Evolutionary conservation across 805 yeast species (phyloP).

Genomic region (Lachancea waltii): DNA sequence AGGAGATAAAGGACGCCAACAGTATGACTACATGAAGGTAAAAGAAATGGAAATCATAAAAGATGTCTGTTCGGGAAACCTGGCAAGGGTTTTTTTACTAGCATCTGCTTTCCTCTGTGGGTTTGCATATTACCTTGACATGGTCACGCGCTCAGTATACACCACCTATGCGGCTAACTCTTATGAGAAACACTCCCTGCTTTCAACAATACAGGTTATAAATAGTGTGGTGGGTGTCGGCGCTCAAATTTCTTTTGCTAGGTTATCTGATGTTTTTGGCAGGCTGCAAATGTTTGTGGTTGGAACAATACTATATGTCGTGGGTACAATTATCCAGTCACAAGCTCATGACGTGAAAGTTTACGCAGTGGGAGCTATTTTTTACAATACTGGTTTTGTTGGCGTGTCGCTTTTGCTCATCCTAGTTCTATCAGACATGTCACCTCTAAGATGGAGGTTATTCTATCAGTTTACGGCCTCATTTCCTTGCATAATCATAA

Average conservation of each 20-base stretch:
- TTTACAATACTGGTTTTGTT: conserved; percentile 48
- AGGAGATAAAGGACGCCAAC: too few species aligned
- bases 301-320: conserved; percentile 44
- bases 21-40: too few species aligned
- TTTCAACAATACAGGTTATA: conserved; percentile 47
- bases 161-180: conserved; percentile 48
- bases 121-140: conserved; percentile 51
- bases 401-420: conserved; percentile 54
- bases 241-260: conserved; percentile 49
- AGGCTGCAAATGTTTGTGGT: conserved; percentile 41
- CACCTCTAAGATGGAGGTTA: conserved; percentile 66
- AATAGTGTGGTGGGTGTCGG: conserved; percentile 51
- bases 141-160: conserved; percentile 42
- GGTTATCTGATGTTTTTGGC: conserved; percentile 52
- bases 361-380: conserved; percentile 52
- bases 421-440: conserved; percentile 58
- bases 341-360: conserved; percentile 48
- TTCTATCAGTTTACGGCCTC: conserved; percentile 59
- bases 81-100: too few species aligned
- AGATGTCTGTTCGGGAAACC: too few species aligned
- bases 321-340: conserved; percentile 52
- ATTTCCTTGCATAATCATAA: conserved; percentile 65
- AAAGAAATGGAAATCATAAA: too few species aligned
- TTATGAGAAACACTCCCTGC: conserved; percentile 43
- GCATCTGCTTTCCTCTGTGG: conserved; percentile 46